phyloP scores from a whole-genome alignment of 305 asterid genomes.

The Fraxinus nigra region DNA sequence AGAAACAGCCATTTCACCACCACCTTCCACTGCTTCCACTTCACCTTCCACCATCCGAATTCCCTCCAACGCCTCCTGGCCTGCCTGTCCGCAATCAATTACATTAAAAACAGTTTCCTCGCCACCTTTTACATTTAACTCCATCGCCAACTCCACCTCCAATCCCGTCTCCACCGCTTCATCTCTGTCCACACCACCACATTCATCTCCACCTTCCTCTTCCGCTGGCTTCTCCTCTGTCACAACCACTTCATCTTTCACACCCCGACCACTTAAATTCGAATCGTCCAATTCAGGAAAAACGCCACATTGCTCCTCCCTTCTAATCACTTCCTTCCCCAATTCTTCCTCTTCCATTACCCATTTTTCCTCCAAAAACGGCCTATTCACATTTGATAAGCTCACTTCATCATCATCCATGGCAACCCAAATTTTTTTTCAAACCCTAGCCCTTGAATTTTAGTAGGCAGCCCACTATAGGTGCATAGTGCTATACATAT shows the following conservation, averaged over 20 bases:
- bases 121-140: neutral
- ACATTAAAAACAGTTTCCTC: neutral
- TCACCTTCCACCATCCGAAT: constrained; percentile 6
- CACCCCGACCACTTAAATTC: constrained; percentile 23
- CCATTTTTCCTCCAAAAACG: constrained; percentile 20
- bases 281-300: constrained; percentile 29
- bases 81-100: constrained; percentile 6
- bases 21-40: constrained; percentile 11
- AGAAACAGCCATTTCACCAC: neutral
- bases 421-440: constrained; percentile 19
- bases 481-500: neutral
- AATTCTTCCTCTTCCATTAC: constrained; percentile 29
- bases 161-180: constrained; percentile 18
- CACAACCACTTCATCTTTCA: constrained; percentile 19
- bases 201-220: constrained; percentile 21
- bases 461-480: neutral
- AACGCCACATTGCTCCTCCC: constrained; percentile 35
- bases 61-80: constrained; percentile 3
- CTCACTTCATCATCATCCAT: constrained; percentile 45
- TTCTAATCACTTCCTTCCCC: constrained; percentile 18
- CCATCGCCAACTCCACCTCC: constrained; percentile 16
- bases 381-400: constrained; percentile 29
- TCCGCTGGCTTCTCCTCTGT: constrained; percentile 24
- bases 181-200: constrained; percentile 21
- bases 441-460: constrained; percentile 61